Evolutionary conservation across 1,284 basidiomycete species (phyloP).

Genomic region (Amylostereum chailletii): DNA sequence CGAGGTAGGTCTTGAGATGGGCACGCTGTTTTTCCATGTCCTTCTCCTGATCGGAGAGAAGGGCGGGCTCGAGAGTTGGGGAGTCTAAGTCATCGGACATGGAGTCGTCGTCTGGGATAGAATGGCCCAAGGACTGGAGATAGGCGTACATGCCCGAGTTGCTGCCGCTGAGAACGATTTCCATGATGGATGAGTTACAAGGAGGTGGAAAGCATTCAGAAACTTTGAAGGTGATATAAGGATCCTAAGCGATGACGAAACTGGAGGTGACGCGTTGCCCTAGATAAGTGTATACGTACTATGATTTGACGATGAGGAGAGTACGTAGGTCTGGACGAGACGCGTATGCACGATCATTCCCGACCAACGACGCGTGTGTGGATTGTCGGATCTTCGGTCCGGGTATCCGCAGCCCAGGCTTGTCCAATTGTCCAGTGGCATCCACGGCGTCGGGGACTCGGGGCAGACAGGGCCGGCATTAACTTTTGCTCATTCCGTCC

Average conservation of each 20-base stretch:
- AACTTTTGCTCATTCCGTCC: too few relatives aligned
- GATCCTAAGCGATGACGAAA: constrained; percentile 13
- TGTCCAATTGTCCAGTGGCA: neutral
- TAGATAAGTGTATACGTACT: constrained; percentile 1
- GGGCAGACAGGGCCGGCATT: too few relatives aligned
- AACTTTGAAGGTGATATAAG: constrained; percentile 7
- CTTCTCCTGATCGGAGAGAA: constrained; percentile 26
- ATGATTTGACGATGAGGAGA: neutral
- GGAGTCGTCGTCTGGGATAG: constrained; percentile 43
- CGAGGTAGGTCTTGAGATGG: constrained; percentile 53
- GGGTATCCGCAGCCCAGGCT: neutral
- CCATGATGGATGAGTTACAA: constrained; percentile 10
- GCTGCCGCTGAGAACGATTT: constrained; percentile 6
- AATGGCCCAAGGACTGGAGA: neutral
- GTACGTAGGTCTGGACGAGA: neutral
- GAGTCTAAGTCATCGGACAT: constrained; percentile 20
- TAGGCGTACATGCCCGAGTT: constrained; percentile 3
- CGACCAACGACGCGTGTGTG: neutral
- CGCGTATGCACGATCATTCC: constrained; percentile 6
- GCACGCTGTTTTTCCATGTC: constrained; percentile 44
- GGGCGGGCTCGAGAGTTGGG: neutral
- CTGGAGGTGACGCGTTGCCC: constrained; percentile 19
- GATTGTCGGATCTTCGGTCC: neutral
- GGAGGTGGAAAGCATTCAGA: constrained; percentile 10
- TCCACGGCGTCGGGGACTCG: too few relatives aligned